Conservation (phyloP, 2,329 filamentous ascomycete species). For the Lecanosticta acicola region DNA sequence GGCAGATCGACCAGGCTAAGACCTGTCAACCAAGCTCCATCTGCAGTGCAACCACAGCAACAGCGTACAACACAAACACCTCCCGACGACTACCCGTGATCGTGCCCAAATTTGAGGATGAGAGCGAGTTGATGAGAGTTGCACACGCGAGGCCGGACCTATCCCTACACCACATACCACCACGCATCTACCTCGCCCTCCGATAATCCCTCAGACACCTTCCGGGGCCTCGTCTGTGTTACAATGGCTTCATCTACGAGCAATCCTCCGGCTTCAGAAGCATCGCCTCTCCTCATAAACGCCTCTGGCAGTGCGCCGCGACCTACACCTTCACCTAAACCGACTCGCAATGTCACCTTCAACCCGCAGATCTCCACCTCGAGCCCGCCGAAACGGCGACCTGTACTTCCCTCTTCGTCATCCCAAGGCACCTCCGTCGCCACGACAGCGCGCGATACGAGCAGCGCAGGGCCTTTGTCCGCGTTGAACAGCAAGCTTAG, state of each 20-base stretch:
- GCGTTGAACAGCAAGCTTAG: conserved; percentile 82
- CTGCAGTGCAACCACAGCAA: background rate
- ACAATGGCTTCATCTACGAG: conserved; percentile 13
- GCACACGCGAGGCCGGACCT: background rate
- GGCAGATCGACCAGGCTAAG: background rate
- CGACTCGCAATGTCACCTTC: conserved; percentile 67
- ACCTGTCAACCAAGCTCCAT: background rate
- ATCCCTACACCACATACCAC: background rate
- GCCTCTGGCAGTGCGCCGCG: conserved; percentile 11
- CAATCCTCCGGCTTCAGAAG: conserved; percentile 9
- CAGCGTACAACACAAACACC: no score
- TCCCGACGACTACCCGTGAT: no score
- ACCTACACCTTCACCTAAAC: conserved; percentile 30
- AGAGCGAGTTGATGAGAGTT: background rate
- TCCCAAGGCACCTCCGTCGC: conserved; percentile 10
- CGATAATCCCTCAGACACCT: background rate
- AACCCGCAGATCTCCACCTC: conserved; percentile 55
- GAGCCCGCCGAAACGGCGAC: conserved; percentile 35
- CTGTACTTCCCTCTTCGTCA: conserved; percentile 23
- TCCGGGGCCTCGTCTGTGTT: background rate
- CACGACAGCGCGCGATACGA: conserved; percentile 36
- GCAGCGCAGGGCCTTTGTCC: conserved; percentile 59
- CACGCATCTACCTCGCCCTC: background rate
- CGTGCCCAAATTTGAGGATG: no score
- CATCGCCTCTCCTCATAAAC: conserved; percentile 21